Evolutionary conservation across 73 alveolate species (phyloP).

Genomic region (Tetrahymena borealis): DNA sequence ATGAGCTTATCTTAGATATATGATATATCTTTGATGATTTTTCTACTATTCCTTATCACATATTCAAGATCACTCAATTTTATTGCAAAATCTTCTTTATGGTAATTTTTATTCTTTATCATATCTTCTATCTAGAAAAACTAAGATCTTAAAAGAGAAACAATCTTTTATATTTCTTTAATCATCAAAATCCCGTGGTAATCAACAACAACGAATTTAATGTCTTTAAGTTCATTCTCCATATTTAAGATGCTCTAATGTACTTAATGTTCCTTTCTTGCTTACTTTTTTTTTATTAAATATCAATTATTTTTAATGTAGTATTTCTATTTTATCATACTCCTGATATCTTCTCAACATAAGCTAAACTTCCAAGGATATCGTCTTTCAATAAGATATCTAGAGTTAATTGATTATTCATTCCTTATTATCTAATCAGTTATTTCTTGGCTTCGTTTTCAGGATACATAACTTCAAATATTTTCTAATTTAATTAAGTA

Average conservation of each 20-base stretch:
- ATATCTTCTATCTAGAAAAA: neutral
- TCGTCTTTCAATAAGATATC: neutral
- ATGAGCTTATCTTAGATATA: neutral
- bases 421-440: neutral
- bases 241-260: neutral
- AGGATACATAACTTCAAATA: neutral
- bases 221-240: neutral
- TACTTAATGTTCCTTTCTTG: neutral
- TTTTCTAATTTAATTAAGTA: neutral
- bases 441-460: neutral
- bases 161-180: neutral
- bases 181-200: neutral
- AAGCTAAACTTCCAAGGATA: neutral
- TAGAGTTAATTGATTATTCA: neutral
- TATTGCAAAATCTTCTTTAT: neutral
- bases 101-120: neutral
- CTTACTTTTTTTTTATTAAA: neutral
- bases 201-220: neutral
- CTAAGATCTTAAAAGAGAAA: neutral
- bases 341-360: neutral
- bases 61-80: neutral
- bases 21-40: neutral
- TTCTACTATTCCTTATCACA: neutral
- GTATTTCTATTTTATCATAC: neutral
- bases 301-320: neutral